These are phyloP conservation scores for Penicillium steckii DNA, from an alignment of 495 filamentous ascomycete genomes.

Conservation along the genomic window DNA sequence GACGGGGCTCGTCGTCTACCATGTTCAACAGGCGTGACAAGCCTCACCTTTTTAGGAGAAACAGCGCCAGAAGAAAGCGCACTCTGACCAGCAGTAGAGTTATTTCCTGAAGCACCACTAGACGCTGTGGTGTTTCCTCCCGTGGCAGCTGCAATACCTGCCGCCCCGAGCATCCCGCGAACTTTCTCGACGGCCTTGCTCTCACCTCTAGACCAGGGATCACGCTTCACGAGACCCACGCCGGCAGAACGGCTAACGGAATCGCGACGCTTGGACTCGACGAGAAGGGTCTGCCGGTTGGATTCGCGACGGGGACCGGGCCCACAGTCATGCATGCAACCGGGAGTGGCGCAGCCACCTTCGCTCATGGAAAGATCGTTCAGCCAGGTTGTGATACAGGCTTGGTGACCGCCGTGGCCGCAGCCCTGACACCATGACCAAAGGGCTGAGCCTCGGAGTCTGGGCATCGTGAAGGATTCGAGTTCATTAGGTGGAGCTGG, in stretches of 20 bases:
- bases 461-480: slow-evolving; percentile 18
- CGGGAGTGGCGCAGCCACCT: slow-evolving; percentile 71
- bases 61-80: slow-evolving; percentile 27
- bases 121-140: slow-evolving; percentile 20
- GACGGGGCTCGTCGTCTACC: slow-evolving; percentile 24
- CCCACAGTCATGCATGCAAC: slow-evolving; percentile 71
- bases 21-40: slow-evolving; percentile 46
- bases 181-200: slow-evolving; percentile 48
- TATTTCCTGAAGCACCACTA: slow-evolving; percentile 23
- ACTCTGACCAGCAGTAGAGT: slow-evolving; percentile 17
- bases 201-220: slow-evolving; percentile 42
- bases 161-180: slow-evolving; percentile 44
- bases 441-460: slow-evolving; percentile 36
- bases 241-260: slow-evolving; percentile 35
- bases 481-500: slow-evolving; percentile 26
- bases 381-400: slow-evolving; percentile 69
- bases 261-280: slow-evolving; percentile 40
- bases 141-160: slow-evolving; percentile 23
- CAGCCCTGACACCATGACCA: slow-evolving; percentile 77
- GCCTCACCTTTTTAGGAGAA: slow-evolving; percentile 46
- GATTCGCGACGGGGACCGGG: slow-evolving; percentile 58
- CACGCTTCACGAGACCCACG: slow-evolving; percentile 40
- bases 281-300: slow-evolving; percentile 32
- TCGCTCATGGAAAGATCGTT: slow-evolving; percentile 53
- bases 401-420: slow-evolving; percentile 70